A percentile compares a stretch with the other conserved stretches of the same genome.
Conservation (phyloP, 2,329 filamentous ascomycete genomes). For the Epichloe bromicola region DNA sequence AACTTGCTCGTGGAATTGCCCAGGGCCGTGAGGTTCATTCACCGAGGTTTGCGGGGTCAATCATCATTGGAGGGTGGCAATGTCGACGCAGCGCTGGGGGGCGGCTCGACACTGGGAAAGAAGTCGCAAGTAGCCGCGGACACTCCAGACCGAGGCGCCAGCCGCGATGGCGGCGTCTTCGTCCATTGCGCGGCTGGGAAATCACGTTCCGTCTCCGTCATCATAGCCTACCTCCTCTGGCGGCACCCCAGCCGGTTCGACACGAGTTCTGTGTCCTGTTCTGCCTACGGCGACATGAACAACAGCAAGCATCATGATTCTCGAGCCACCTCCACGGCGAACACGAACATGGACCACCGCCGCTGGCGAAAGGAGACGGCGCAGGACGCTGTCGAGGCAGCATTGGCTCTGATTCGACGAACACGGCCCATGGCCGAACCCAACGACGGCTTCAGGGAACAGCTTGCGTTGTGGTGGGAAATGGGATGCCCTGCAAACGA, state of each 20-base stretch:
- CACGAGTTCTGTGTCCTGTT: conserved; percentile 20
- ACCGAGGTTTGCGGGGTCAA: conserved; percentile 45
- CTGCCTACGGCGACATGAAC: conserved; percentile 9
- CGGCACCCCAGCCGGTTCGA: conserved; percentile 43
- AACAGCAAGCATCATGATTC: conserved; percentile 2
- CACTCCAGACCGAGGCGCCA: background rate
- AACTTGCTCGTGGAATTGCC: conserved; percentile 76
- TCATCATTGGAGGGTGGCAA: background rate
- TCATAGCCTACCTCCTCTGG: conserved; percentile 75
- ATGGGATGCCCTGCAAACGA: conserved; percentile 61
- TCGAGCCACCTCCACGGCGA: background rate
- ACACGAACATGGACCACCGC: conserved; percentile 3
- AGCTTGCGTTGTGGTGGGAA: conserved; percentile 73
- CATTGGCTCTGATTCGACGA: conserved; percentile 56
- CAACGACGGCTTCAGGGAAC: conserved; percentile 82
- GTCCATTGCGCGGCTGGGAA: conserved; percentile 86
- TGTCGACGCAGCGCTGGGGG: background rate
- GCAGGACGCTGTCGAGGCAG: conserved; percentile 38
- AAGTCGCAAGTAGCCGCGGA: background rate
- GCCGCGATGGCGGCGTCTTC: conserved; percentile 31
- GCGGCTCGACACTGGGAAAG: background rate
- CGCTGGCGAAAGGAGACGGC: conserved; percentile 23
- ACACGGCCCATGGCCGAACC: conserved; percentile 71
- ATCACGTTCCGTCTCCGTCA: conserved; percentile 75
- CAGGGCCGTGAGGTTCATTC: conserved; percentile 68